Conservation (phyloP, 345 rosid genomes). For the Psidium guajava region DNA sequence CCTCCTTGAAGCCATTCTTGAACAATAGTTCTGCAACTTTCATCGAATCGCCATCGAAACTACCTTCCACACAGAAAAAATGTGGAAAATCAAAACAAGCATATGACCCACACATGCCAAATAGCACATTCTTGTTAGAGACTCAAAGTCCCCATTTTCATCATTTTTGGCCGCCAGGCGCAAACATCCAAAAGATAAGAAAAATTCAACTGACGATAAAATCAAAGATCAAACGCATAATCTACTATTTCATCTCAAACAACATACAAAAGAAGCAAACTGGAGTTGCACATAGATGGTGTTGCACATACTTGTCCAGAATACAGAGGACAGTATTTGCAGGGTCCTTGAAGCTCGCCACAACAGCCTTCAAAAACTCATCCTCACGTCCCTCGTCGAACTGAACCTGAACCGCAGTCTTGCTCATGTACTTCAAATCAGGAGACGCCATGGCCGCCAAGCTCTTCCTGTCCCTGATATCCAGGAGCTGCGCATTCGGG, state of each 20-base stretch:
- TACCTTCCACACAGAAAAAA: slow-evolving; percentile 54
- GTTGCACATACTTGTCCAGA: slow-evolving; percentile 58
- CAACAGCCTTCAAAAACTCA: slow-evolving; percentile 44
- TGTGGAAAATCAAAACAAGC: background rate
- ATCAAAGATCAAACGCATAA: background rate
- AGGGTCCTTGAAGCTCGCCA: slow-evolving; percentile 46
- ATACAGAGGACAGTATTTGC: slow-evolving; percentile 47
- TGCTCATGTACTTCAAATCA: slow-evolving; percentile 39
- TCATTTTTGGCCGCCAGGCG: background rate
- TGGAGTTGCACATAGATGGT: slow-evolving; percentile 14
- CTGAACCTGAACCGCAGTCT: slow-evolving; percentile 44
- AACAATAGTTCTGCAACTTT: slow-evolving; percentile 62
- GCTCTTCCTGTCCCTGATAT: slow-evolving; percentile 58
- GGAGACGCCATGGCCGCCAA: slow-evolving; percentile 53
- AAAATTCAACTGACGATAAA: background rate
- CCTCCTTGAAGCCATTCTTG: slow-evolving; percentile 72
- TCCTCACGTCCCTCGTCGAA: slow-evolving; percentile 36
- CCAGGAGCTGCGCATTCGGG: slow-evolving; percentile 65
- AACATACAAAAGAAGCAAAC: background rate
- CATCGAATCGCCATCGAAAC: slow-evolving; percentile 80
- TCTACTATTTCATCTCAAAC: background rate
- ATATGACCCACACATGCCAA: background rate
- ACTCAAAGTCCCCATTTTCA: background rate
- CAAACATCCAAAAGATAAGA: background rate
- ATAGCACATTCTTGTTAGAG: background rate